Evolutionary conservation across 2,329 filamentous ascomycete genomes (phyloP).

Genomic region (Penicillium brevicompactum): DNA sequence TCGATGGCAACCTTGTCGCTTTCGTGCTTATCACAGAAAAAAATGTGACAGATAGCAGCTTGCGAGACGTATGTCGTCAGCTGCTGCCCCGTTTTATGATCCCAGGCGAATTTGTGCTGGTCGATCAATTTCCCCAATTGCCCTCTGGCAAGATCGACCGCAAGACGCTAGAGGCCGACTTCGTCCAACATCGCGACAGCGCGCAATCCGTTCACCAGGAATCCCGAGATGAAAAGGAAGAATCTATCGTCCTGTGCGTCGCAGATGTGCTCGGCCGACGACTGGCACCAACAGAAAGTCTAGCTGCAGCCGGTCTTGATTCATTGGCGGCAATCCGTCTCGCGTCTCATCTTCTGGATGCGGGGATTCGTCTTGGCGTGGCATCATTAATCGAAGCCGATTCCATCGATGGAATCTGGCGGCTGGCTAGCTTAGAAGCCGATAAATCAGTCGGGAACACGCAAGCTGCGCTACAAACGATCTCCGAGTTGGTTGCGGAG

Average conservation of each 20-base stretch:
- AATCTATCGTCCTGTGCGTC: slow-evolving; percentile 46
- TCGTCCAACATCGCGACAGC: slow-evolving; percentile 37
- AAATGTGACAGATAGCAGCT: slow-evolving; percentile 40
- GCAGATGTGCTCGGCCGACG: slow-evolving; percentile 44
- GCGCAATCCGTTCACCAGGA: slow-evolving; percentile 5
- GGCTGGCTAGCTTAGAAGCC: slow-evolving; percentile 25
- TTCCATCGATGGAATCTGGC: slow-evolving; percentile 45
- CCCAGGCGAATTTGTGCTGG: slow-evolving; percentile 69
- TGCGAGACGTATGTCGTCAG: slow-evolving; percentile 64
- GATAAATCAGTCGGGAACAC: slow-evolving; percentile 23
- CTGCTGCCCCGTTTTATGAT: slow-evolving; percentile 88
- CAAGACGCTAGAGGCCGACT: slow-evolving; percentile 62
- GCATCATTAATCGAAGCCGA: slow-evolving; percentile 63
- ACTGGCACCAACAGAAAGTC: slow-evolving; percentile 42
- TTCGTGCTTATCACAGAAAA: slow-evolving; percentile 65
- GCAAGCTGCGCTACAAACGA: slow-evolving; percentile 13
- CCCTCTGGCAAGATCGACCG: slow-evolving; percentile 83
- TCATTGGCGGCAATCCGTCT: slow-evolving; percentile 66
- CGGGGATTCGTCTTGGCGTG: slow-evolving; percentile 59
- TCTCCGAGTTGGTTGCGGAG: slow-evolving; percentile 24
- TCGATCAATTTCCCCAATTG: slow-evolving; percentile 69
- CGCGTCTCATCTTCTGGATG: slow-evolving; percentile 63
- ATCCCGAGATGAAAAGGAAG: slow-evolving; percentile 28
- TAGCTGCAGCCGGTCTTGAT: slow-evolving; percentile 64
- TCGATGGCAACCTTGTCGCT: slow-evolving; percentile 69